A percentile compares a stretch with the other conserved stretches of the same genome.
Evolutionary conservation across 2,329 filamentous ascomycete species (phyloP).

Genomic region (Leptographium procerum): DNA sequence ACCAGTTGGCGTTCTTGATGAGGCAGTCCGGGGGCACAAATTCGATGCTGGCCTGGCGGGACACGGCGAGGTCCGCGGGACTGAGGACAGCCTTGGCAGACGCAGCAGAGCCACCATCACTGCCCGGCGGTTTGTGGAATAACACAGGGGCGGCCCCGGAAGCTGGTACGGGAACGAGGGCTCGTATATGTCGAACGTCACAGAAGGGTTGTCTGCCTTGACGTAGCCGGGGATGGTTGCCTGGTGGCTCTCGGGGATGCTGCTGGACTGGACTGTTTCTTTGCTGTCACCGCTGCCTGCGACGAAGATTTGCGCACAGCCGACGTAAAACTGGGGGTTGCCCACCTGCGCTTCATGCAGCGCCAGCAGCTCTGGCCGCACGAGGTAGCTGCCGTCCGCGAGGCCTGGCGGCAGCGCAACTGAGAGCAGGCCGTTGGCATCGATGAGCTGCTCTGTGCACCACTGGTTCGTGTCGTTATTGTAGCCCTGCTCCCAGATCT

Average conservation of each 20-base stretch:
- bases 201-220: constrained; percentile 36
- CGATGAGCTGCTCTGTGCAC: constrained; percentile 60
- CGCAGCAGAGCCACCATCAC: constrained; percentile 4
- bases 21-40: constrained; percentile 43
- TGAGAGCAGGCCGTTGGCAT: constrained; percentile 50
- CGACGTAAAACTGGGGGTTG: constrained; percentile 62
- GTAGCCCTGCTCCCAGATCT: constrained; percentile 61
- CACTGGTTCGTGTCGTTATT: constrained; percentile 43
- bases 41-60: constrained; percentile 28
- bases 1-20: constrained; percentile 63
- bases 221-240: constrained; percentile 60
- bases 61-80: not conserved
- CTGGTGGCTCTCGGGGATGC: constrained; percentile 34
- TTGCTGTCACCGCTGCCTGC: constrained; percentile 20
- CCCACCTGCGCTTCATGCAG: constrained; percentile 49
- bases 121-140: constrained; percentile 19
- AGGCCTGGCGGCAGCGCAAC: constrained; percentile 51
- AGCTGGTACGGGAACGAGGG: constrained; percentile 44
- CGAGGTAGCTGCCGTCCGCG: constrained; percentile 56
- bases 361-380: constrained; percentile 57
- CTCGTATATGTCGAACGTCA: constrained; percentile 48
- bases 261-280: constrained; percentile 8
- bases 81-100: not conserved
- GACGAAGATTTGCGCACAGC: constrained; percentile 61
- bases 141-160: constrained; percentile 45